Evolutionary conservation across 495 filamentous ascomycete genomes (phyloP), one percentile per base, ranked within the genome.

Genomic region (Arthonia radiata): DNA sequence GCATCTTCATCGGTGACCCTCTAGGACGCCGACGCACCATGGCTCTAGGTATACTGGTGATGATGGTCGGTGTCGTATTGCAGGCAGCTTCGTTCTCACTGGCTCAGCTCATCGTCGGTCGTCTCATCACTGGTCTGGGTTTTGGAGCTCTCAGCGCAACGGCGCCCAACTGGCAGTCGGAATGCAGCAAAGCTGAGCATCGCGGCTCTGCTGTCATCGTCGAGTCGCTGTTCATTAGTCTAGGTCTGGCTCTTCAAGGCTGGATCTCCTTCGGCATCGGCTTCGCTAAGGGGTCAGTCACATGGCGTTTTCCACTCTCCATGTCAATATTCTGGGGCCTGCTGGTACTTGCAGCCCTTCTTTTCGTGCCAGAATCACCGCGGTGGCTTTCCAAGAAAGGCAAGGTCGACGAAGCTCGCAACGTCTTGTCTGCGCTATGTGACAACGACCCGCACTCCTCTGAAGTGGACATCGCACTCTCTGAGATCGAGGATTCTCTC

Each of bases 331-430:
- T n/a, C n/a, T n/a, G n/a, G n/a, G n/a, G n/a, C n/a, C n/a, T n/a
- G n/a, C n/a, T n/a, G n/a, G n/a, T n/a, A n/a, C n/a, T n/a, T n/a
- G n/a, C n/a, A n/a, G n/a, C n/a, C n/a, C n/a, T n/a, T n/a, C n/a
- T n/a, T n/a, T 78, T 80, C 48, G 54, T 80, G 33, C 75, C 72
- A 3, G 51, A 64, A 26, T 75, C 71, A 1, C 73, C 74, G 0
- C 54, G 72, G 21, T 77, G 71, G 75, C 49, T 82, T 10, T 72
- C 71, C 10, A 64, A 67, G 25, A 60, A 67, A 12, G 71, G 69
- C 10, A 58, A 71, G 3, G 57, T 54, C 31, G 61, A 77, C 33
- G 70, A 79, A 43, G 67, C 67, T 3, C 58, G 57, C 2, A 72
- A 61, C 30, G 59, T 74, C 26, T 53, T 75, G 0, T 56, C 55